Conservation (phyloP, 805 yeast species). For the Metahyphopichia silvanorum region DNA sequence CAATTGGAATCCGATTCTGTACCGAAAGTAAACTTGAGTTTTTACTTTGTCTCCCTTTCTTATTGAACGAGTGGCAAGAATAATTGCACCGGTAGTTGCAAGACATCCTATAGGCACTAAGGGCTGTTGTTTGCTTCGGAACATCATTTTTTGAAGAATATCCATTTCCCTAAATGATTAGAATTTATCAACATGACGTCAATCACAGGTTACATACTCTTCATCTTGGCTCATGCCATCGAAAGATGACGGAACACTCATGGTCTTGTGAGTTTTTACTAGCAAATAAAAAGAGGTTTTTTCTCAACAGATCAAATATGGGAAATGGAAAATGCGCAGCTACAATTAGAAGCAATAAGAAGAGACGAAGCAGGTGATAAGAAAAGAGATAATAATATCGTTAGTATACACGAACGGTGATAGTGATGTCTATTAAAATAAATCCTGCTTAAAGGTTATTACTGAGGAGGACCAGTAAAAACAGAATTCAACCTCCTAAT, state of each 20-base stretch:
- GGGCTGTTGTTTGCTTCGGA: slow-evolving; percentile 80
- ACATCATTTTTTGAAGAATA: slow-evolving; percentile 54
- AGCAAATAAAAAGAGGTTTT: too few relatives aligned
- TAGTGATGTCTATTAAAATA: not conserved
- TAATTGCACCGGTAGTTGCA: slow-evolving; percentile 77
- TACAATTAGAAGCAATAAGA: too few relatives aligned
- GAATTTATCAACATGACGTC: not conserved
- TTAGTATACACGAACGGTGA: not conserved
- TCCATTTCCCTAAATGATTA: slow-evolving; percentile 27
- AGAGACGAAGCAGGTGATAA: not conserved
- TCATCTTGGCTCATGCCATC: slow-evolving; percentile 36
- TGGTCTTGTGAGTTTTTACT: too few relatives aligned
- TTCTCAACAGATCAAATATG: too few relatives aligned
- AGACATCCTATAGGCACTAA: slow-evolving; percentile 80
- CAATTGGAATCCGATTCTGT: slow-evolving; percentile 86
- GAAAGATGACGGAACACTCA: slow-evolving; percentile 46
- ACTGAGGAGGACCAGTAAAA: slow-evolving; percentile 1
- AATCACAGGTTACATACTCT: slow-evolving; percentile 38
- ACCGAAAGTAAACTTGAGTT: slow-evolving; percentile 85
- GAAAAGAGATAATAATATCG: not conserved
- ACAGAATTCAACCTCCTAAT: slow-evolving; percentile 1
- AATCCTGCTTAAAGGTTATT: slow-evolving; percentile 1
- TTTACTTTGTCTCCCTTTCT: slow-evolving; percentile 66
- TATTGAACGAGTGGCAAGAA: slow-evolving; percentile 73
- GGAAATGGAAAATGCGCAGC: too few relatives aligned